Conservation (phyloP, 768 basidiomycete species). For the Auriscalpium vulgare region DNA sequence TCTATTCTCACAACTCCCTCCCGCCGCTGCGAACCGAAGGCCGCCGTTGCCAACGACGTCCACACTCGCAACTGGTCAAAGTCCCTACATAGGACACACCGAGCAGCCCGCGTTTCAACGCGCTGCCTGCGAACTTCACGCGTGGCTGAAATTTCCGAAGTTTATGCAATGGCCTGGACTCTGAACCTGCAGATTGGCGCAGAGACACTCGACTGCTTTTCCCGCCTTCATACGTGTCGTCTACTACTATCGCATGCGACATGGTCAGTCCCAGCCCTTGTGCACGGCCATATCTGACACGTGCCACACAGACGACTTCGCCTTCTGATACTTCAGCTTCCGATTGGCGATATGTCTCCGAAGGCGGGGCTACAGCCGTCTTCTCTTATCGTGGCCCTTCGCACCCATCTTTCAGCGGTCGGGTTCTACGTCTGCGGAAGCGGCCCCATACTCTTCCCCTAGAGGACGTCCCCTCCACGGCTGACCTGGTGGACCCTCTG, state of each 20-base stretch:
- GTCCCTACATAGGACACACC: too few species aligned
- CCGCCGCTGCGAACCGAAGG: too few species aligned
- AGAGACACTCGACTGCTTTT: too few species aligned
- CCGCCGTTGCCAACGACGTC: neutral
- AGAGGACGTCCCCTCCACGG: conserved; percentile 17
- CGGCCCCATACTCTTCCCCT: conserved; percentile 11
- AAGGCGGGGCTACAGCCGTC: conserved; percentile 90
- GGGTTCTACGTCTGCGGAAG: conserved; percentile 76
- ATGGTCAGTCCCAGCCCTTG: neutral
- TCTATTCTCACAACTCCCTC: too few species aligned
- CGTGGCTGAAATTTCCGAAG: too few species aligned
- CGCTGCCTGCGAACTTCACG: too few species aligned
- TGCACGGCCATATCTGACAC: neutral
- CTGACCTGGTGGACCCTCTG: conserved; percentile 32
- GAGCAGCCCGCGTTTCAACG: too few species aligned
- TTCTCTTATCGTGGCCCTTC: conserved; percentile 67
- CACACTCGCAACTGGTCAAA: neutral
- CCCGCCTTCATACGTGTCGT: too few species aligned
- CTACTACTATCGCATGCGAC: neutral
- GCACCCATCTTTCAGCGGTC: conserved; percentile 46
- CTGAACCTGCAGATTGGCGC: too few species aligned
- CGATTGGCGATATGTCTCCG: conserved; percentile 82
- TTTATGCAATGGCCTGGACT: too few species aligned
- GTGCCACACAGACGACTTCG: neutral
- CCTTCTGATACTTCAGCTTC: conserved; percentile 23